Evolutionary conservation across 2,329 filamentous ascomycete genomes (phyloP).

Genomic region (Hypomyces rosellus): DNA sequence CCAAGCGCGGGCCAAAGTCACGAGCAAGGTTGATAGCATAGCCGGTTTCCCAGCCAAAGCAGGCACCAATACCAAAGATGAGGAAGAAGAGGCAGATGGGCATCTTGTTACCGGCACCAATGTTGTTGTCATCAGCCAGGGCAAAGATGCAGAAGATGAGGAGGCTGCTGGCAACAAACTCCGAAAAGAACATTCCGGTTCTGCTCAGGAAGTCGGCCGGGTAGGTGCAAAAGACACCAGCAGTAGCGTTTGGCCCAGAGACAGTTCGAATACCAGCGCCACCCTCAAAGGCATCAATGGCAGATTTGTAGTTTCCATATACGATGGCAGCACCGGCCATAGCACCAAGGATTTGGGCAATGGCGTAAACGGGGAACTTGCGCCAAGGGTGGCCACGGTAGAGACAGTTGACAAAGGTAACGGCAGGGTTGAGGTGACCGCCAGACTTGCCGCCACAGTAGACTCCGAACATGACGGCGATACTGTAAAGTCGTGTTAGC

Average conservation of each 20-base stretch:
- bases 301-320: constrained; percentile 58
- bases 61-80: constrained; percentile 66
- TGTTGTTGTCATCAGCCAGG: constrained; percentile 52
- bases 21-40: constrained; percentile 70
- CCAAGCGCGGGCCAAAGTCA: constrained; percentile 63
- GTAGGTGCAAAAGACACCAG: constrained; percentile 68
- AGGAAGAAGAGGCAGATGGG: constrained; percentile 63
- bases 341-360: constrained; percentile 61
- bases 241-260: constrained; percentile 51
- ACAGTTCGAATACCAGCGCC: constrained; percentile 56
- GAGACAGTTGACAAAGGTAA: constrained; percentile 63
- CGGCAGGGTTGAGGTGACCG: constrained; percentile 64
- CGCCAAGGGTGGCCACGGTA: constrained; percentile 63
- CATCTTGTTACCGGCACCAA: constrained; percentile 49
- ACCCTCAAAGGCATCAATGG: constrained; percentile 60
- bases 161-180: constrained; percentile 61
- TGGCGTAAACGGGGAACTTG: constrained; percentile 60
- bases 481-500: constrained; percentile 26
- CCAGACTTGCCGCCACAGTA: constrained; percentile 61
- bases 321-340: constrained; percentile 56
- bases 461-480: constrained; percentile 64
- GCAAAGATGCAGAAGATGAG: constrained; percentile 69
- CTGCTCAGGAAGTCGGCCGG: constrained; percentile 60
- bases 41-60: constrained; percentile 71
- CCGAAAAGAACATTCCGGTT: constrained; percentile 63